These are phyloP conservation scores for Fusarium continuum DNA, from an alignment of 2,329 filamentous ascomycete species.

Conservation along the genomic window DNA sequence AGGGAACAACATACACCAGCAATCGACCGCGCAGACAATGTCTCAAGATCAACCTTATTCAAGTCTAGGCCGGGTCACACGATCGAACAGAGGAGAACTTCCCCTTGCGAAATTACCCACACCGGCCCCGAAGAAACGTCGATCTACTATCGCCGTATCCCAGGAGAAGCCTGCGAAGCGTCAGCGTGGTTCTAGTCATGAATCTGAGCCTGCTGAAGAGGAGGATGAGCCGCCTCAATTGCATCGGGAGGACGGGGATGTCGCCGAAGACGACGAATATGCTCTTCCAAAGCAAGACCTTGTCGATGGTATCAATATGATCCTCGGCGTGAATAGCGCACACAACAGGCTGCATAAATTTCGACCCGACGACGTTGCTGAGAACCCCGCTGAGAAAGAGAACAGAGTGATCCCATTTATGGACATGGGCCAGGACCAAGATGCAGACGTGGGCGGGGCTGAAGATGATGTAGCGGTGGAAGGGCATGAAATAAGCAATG, in stretches of 20 bases:
- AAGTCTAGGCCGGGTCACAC: slow-evolving; percentile 6
- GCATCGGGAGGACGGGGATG: background rate
- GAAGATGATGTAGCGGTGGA: background rate
- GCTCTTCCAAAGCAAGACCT: slow-evolving; percentile 5
- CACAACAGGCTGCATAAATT: background rate
- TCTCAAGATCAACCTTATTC: background rate
- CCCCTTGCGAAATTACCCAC: background rate
- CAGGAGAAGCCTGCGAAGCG: slow-evolving; percentile 1
- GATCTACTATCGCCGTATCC: background rate
- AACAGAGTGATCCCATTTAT: background rate
- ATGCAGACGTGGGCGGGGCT: background rate
- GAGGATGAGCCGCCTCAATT: background rate
- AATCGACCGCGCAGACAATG: background rate
- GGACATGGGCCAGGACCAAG: background rate
- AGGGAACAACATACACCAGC: background rate
- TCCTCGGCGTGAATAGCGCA: background rate
- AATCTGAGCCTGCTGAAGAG: background rate
- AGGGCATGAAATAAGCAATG: background rate
- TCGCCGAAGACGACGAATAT: slow-evolving; percentile 17
- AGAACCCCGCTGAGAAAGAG: background rate
- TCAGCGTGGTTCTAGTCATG: background rate
- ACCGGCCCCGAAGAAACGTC: slow-evolving; percentile 20
- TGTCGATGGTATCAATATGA: slow-evolving; percentile 25
- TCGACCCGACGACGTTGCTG: background rate
- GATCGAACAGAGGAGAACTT: slow-evolving; percentile 9